Base-by-base conservation (phyloP, 1,139 yeast species). In the Blastobotrys ciferrii region DNA sequence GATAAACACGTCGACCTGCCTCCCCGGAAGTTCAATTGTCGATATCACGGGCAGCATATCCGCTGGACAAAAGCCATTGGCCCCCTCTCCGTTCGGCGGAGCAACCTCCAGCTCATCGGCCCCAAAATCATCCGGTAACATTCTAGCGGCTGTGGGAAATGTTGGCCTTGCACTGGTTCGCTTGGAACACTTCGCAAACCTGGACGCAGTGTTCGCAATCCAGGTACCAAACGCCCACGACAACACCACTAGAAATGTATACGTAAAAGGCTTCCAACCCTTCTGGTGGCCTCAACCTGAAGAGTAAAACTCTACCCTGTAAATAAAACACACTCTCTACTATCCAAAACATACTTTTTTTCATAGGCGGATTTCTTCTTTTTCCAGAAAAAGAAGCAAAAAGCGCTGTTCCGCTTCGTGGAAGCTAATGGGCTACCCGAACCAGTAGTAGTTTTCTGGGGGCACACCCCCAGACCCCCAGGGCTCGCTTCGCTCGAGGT, bases 101-200 rank as follows among this genome's bases (percentile, higher is more conserved):
- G 12, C 43, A n/a, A 13, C 45, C 3, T 15, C 48, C 17, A 17
- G 80, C 1, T 71, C 48, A 9, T 31, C 52, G 11, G 48, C 45
- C 14, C 28, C 47, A 28, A 46, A 46, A 40, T 38, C 57, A n/a
- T 48, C 60, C 2, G 96, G 96, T 0, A 76, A 79, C 13, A 61
- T 89, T 6, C 63, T 87, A 12, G 67, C 82, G 1, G 65, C 76
- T 0, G 65, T 76, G 23, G 87, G 82, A 6, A 79, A 82, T 52
- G 63, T 79, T 31, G 96, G 96, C 0, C 73, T 88, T 30, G 85
- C 86, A 6, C 68, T 82, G 51, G 74, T 80, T 33, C 73, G 75
- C 30, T 65, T 80, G 48, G 76, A 73, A 32, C 77, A 74, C 46
- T 70, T 76, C 52, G 71, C 70, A 36, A 63, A 66, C 23, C 66